These are phyloP conservation scores for Pyricularia pennisetigena DNA, from an alignment of 2,329 filamentous ascomycete genomes.

Conservation along the genomic window DNA sequence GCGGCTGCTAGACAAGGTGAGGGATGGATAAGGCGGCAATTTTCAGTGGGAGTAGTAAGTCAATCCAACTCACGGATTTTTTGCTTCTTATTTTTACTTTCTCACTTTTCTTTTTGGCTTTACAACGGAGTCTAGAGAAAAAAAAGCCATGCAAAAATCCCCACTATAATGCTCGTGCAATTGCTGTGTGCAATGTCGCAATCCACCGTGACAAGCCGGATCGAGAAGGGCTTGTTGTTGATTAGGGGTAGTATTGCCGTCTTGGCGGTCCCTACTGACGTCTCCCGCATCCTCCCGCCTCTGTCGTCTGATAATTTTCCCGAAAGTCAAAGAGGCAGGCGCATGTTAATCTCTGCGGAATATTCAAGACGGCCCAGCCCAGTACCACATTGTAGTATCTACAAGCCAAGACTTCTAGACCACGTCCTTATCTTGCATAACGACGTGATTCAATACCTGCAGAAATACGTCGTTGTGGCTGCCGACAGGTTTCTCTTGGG, in stretches of 20 bases:
- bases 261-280: background rate
- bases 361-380: background rate
- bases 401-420: background rate
- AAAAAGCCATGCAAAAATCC: background rate
- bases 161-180: background rate
- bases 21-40: too few relatives aligned
- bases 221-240: background rate
- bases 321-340: background rate
- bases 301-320: background rate
- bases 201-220: background rate
- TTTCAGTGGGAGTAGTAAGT: too few relatives aligned
- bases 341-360: background rate
- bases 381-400: background rate
- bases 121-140: background rate
- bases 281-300: background rate
- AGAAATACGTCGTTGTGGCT: background rate
- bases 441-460: background rate
- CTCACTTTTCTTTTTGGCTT: background rate
- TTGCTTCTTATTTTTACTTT: background rate
- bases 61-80: background rate
- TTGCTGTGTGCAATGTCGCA: background rate
- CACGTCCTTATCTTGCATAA: background rate
- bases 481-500: background rate
- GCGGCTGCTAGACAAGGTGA: too few relatives aligned
- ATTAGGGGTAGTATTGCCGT: background rate